Evolutionary conservation across 768 basidiomycete species (phyloP).

Genomic region (Plicaturopsis crispa): DNA sequence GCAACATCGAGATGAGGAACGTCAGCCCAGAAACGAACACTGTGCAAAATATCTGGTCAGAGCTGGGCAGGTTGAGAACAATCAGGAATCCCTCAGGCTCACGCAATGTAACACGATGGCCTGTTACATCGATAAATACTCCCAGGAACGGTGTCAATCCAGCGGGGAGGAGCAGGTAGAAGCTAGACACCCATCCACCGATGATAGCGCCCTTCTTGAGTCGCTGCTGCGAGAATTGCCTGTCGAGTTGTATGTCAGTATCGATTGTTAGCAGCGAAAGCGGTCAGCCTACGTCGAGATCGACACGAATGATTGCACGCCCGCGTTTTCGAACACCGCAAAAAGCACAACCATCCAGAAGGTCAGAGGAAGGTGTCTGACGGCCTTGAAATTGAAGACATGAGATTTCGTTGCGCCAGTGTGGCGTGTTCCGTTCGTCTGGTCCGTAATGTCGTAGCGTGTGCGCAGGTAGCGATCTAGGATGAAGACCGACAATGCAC

Average conservation of each 20-base stretch:
- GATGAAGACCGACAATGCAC: slow-evolving; percentile 26
- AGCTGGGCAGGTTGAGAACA: neutral
- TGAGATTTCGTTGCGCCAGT: slow-evolving; percentile 14
- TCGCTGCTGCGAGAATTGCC: slow-evolving; percentile 34
- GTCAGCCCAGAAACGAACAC: slow-evolving; percentile 31
- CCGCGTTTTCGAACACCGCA: slow-evolving; percentile 32
- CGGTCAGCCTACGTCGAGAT: slow-evolving; percentile 29
- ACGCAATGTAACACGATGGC: slow-evolving; percentile 31
- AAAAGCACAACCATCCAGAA: slow-evolving; percentile 36
- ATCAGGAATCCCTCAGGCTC: slow-evolving; percentile 8
- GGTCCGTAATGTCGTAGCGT: slow-evolving; percentile 27
- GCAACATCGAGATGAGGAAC: slow-evolving; percentile 33
- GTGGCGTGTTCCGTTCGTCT: slow-evolving; percentile 24
- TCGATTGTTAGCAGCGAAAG: too few species aligned
- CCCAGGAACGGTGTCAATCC: slow-evolving; percentile 32
- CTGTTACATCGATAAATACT: slow-evolving; percentile 30
- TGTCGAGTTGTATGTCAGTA: too few species aligned
- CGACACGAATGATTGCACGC: slow-evolving; percentile 34
- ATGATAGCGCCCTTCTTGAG: slow-evolving; percentile 33
- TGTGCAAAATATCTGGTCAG: slow-evolving; percentile 6
- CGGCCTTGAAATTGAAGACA: slow-evolving; percentile 23
- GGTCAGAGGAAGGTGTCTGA: slow-evolving; percentile 26
- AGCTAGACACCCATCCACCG: slow-evolving; percentile 36
- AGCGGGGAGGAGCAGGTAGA: slow-evolving; percentile 32
- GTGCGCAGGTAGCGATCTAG: slow-evolving; percentile 28